These are phyloP conservation scores for Phyllosticta capitalensis DNA, from an alignment of 2,329 filamentous ascomycete species.

Conservation along the genomic window DNA sequence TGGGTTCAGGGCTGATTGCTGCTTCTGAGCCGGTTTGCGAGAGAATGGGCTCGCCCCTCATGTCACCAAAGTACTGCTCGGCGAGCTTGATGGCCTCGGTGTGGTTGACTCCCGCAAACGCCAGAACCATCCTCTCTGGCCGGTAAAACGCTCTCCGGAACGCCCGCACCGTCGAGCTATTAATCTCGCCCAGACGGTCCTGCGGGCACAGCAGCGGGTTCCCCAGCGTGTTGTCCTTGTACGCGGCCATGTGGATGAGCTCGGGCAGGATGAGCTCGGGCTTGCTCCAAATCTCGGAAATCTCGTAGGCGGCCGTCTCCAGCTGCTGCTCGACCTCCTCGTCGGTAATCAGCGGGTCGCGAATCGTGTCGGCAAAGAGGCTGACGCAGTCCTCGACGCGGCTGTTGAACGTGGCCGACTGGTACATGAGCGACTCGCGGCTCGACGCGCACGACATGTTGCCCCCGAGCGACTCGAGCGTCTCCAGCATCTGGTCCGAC, in stretches of 20 bases:
- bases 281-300: constrained; percentile 95
- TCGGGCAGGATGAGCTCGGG: constrained; percentile 93
- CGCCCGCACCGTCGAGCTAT: constrained; percentile 60
- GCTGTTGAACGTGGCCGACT: constrained; percentile 93
- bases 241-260: constrained; percentile 89
- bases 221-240: constrained; percentile 90
- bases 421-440: constrained; percentile 96
- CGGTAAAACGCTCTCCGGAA: constrained; percentile 79
- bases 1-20: constrained; percentile 5
- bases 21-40: constrained; percentile 52
- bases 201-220: constrained; percentile 87
- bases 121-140: constrained; percentile 86
- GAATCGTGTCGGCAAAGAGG: constrained; percentile 86
- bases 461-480: constrained; percentile 78
- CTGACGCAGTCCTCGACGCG: constrained; percentile 74
- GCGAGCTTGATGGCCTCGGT: constrained; percentile 67
- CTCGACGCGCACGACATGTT: constrained; percentile 97
- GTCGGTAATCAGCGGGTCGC: constrained; percentile 73
- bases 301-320: constrained; percentile 87
- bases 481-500: constrained; percentile 78
- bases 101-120: constrained; percentile 87
- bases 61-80: constrained; percentile 84
- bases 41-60: constrained; percentile 48
- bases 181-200: constrained; percentile 68
- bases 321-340: constrained; percentile 81